Conservation (phyloP, 306 rosid species). For the Ceratonia siliqua region DNA sequence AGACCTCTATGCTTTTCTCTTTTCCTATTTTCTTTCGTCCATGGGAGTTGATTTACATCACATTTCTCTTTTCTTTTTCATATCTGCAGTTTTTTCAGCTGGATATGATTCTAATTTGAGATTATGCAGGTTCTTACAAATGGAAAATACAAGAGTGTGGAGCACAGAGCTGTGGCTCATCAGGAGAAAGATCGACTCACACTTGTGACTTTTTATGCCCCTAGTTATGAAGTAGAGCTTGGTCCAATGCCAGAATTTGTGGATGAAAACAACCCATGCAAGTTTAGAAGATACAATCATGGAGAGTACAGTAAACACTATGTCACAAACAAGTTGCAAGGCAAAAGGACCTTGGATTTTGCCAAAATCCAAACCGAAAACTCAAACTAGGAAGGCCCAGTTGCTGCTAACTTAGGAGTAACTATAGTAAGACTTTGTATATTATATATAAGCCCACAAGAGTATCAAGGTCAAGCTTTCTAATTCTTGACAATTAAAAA, state of each 20-base stretch:
- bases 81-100: background rate
- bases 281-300: conserved; percentile 77
- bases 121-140: conserved; percentile 80
- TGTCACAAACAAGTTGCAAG: conserved; percentile 86
- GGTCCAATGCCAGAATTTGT: conserved; percentile 78
- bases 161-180: conserved; percentile 93
- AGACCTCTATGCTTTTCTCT: conserved; percentile 29
- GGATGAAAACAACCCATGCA: conserved; percentile 70
- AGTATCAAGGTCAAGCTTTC: conserved; percentile 31
- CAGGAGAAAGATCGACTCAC: conserved; percentile 71
- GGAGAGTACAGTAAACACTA: conserved; percentile 92
- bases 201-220: conserved; percentile 90
- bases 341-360: conserved; percentile 82
- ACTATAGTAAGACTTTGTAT: conserved; percentile 31
- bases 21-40: background rate
- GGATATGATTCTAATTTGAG: conserved; percentile 20
- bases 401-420: conserved; percentile 35
- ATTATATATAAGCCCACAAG: background rate
- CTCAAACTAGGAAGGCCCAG: conserved; percentile 40
- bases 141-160: conserved; percentile 94
- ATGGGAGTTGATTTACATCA: background rate
- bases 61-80: background rate
- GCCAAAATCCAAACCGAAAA: conserved; percentile 58
- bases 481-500: conserved; percentile 23
- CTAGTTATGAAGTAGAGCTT: conserved; percentile 84